Evolutionary conservation across 108 stramenopile genomes (phyloP).

Genomic region (Skeletonema grethae): DNA sequence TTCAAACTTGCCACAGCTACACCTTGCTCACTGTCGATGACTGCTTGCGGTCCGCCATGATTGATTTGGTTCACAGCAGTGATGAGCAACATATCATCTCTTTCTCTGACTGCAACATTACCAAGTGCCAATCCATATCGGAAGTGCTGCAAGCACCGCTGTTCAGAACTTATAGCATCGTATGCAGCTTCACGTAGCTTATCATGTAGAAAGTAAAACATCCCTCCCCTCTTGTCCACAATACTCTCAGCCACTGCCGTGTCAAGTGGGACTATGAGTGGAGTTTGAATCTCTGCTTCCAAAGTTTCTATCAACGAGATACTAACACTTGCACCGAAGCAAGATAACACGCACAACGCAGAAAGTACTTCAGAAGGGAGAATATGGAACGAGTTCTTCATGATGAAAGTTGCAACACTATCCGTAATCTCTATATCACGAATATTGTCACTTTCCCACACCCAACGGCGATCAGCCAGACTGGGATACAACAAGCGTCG

Average conservation of each 20-base stretch:
- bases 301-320: background rate
- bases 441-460: conserved; percentile 31
- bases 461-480: conserved; percentile 19
- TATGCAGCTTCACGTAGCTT: too few species aligned
- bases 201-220: background rate
- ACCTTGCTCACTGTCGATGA: too few species aligned
- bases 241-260: conserved; percentile 17
- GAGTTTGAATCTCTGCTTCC: background rate
- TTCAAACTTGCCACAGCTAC: too few species aligned
- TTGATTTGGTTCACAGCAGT: too few species aligned
- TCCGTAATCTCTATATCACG: conserved; percentile 14
- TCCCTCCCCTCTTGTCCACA: conserved; percentile 2
- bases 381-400: background rate
- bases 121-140: background rate
- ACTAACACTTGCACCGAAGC: conserved; percentile 17
- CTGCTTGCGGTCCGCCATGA: too few species aligned
- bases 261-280: conserved; percentile 4
- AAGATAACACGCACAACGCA: conserved; percentile 12
- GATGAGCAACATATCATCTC: too few species aligned
- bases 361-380: conserved; percentile 9
- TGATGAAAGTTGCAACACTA: conserved; percentile 14
- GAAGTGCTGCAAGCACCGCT: background rate
- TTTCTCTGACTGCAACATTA: too few species aligned
- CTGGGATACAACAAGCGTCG: conserved; percentile 11
- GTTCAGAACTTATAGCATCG: too few species aligned